These are phyloP conservation scores for Ophiostoma angusticollis DNA, from an alignment of 2,329 filamentous ascomycete species.

Conservation along the genomic window DNA sequence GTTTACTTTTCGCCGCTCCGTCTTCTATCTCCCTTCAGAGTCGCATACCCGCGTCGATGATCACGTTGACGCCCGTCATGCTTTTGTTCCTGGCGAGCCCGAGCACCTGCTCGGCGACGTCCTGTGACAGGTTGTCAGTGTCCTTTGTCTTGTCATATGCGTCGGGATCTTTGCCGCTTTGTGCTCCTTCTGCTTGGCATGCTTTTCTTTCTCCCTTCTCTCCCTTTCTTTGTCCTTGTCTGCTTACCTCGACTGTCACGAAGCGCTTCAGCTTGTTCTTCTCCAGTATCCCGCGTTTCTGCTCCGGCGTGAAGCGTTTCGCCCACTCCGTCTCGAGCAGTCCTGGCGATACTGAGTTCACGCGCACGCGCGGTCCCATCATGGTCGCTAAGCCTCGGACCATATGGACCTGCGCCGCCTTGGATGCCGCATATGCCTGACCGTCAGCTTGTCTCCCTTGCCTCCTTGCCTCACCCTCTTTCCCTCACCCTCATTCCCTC, in stretches of 20 bases:
- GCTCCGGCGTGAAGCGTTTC: constrained; percentile 41
- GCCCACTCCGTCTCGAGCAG: constrained; percentile 51
- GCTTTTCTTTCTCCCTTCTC: no score
- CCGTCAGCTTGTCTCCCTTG: no score
- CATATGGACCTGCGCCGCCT: constrained; percentile 56
- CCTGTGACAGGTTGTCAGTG: constrained; percentile 1
- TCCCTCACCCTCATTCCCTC: no score
- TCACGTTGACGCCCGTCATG: constrained; percentile 11
- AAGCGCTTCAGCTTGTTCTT: constrained; percentile 46
- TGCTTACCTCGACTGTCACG: constrained; percentile 34
- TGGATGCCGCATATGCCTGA: constrained; percentile 63
- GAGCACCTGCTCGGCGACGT: constrained; percentile 11
- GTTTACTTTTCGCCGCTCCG: no score
- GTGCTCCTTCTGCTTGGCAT: no score
- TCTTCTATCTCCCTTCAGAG: no score
- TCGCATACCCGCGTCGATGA: constrained; percentile 9
- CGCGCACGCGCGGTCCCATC: constrained; percentile 41
- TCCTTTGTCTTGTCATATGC: background rate
- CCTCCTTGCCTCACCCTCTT: no score
- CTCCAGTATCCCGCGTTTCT: constrained; percentile 38
- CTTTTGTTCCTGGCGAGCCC: constrained; percentile 7
- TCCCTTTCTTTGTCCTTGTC: no score
- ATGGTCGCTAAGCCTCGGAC: constrained; percentile 40
- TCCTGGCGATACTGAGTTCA: constrained; percentile 45
- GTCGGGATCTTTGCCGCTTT: no score